Conservation (phyloP, 768 basidiomycete species). For the Rhizopogon salebrosus region DNA sequence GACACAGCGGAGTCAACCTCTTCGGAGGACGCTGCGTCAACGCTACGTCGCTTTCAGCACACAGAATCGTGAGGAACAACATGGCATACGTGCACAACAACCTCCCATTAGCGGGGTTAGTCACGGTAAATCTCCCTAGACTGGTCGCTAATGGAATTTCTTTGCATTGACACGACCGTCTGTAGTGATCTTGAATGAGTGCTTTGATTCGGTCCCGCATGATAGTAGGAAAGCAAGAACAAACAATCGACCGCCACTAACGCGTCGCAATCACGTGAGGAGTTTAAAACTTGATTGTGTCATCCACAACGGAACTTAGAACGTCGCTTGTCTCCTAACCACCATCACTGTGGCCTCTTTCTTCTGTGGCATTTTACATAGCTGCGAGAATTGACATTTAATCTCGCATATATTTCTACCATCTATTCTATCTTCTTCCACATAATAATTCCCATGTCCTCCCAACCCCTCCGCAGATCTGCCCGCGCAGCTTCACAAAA, state of each 20-base stretch:
- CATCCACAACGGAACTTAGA: neutral
- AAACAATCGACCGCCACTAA: conserved; percentile 13
- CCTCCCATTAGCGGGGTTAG: conserved; percentile 67
- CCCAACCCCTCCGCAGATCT: conserved; percentile 43
- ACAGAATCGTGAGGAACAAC: neutral
- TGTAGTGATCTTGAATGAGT: conserved; percentile 8
- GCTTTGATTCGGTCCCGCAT: neutral
- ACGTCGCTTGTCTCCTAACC: neutral
- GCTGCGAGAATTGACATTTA: neutral
- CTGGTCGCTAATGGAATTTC: neutral
- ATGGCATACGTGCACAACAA: conserved; percentile 41
- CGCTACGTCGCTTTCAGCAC: conserved; percentile 30
- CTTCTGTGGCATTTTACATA: neutral
- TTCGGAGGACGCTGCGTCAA: conserved; percentile 45
- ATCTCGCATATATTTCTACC: neutral
- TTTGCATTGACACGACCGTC: neutral
- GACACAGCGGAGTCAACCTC: conserved; percentile 49
- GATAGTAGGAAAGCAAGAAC: neutral
- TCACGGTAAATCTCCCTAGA: conserved; percentile 43
- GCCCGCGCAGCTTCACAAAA: conserved; percentile 46
- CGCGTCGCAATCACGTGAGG: conserved; percentile 22
- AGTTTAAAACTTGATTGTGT: neutral
- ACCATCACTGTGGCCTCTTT: neutral
- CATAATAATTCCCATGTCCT: conserved; percentile 21
- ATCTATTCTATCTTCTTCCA: conserved; percentile 17